A percentile compares a stretch with the other conserved stretches of the same genome.
These are phyloP conservation scores for Candida sithepensis DNA, from an alignment of 805 yeast genomes.

Conservation along the genomic window DNA sequence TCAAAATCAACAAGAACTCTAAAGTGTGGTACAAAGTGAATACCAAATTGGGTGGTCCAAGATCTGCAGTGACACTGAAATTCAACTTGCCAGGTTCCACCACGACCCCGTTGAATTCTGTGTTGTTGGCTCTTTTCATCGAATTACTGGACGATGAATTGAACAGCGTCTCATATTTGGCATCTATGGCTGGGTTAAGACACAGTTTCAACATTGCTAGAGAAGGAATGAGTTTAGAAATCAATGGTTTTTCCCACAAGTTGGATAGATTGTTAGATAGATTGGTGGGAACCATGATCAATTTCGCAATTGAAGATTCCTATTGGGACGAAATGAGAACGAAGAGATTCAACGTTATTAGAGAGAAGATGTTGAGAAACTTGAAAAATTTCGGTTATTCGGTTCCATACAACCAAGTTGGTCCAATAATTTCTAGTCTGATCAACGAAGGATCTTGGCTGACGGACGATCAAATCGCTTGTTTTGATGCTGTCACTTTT, in stretches of 20 bases:
- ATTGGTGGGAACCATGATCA: constrained; percentile 50
- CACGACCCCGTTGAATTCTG: constrained; percentile 53
- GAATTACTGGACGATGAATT: constrained; percentile 75
- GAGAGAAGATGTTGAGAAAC: constrained; percentile 59
- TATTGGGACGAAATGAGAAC: constrained; percentile 35
- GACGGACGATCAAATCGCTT: constrained; percentile 55
- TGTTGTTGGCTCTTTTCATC: constrained; percentile 57
- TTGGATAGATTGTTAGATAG: constrained; percentile 57
- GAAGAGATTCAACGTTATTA: constrained; percentile 63
- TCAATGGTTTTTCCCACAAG: constrained; percentile 84
- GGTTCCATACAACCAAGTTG: constrained; percentile 77
- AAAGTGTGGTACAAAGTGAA: constrained; percentile 88
- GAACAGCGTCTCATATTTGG: constrained; percentile 76
- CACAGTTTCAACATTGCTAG: constrained; percentile 55
- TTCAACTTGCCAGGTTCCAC: constrained; percentile 64
- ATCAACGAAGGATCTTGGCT: constrained; percentile 73
- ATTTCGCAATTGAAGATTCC: constrained; percentile 34
- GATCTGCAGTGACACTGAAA: constrained; percentile 64
- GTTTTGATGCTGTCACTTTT: constrained; percentile 47
- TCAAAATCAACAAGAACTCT: constrained; percentile 46
- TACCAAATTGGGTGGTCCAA: constrained; percentile 85
- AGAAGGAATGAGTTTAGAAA: constrained; percentile 66
- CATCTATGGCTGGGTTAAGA: constrained; percentile 73
- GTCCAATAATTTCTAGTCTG: constrained; percentile 55
- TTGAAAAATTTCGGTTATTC: constrained; percentile 66